Conservation (phyloP, 805 yeast genomes). For the Monosporozyma unispora region DNA sequence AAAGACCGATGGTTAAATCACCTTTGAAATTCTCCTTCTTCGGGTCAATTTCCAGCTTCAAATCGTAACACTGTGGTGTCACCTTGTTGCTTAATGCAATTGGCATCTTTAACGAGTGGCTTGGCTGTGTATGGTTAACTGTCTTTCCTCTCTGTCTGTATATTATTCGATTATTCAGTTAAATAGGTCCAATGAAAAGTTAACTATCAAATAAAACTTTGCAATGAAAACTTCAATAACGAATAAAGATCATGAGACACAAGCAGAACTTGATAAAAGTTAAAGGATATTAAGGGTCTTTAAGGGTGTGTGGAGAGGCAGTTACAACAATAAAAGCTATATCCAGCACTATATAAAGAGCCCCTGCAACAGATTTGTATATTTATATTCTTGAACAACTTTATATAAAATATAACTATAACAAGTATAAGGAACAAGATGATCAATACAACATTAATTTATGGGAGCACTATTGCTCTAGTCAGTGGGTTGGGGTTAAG, state of each 20-base stretch:
- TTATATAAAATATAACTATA: too few relatives aligned
- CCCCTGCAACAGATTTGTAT: too few relatives aligned
- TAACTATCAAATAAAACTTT: too few relatives aligned
- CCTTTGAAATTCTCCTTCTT: slow-evolving; percentile 42
- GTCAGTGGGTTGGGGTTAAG: not conserved
- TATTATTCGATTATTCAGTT: too few relatives aligned
- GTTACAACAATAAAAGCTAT: too few relatives aligned
- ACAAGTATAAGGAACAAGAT: not conserved
- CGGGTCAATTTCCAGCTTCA: slow-evolving; percentile 35
- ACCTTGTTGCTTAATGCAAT: not conserved
- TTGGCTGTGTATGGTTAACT: too few relatives aligned
- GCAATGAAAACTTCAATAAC: too few relatives aligned
- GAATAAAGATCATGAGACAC: not conserved
- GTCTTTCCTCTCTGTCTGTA: too few relatives aligned
- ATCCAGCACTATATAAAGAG: too few relatives aligned
- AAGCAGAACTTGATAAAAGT: not conserved
- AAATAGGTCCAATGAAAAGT: too few relatives aligned
- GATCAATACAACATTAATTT: not conserved
- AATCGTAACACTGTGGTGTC: slow-evolving; percentile 24
- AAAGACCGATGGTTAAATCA: slow-evolving; percentile 7
- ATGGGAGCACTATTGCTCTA: not conserved
- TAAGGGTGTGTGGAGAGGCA: not conserved
- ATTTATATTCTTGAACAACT: too few relatives aligned
- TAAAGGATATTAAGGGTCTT: not conserved
- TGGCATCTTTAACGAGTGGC: not conserved